Evolutionary conservation across 495 filamentous ascomycete genomes (phyloP).

Genomic region (Tuber brumale): DNA sequence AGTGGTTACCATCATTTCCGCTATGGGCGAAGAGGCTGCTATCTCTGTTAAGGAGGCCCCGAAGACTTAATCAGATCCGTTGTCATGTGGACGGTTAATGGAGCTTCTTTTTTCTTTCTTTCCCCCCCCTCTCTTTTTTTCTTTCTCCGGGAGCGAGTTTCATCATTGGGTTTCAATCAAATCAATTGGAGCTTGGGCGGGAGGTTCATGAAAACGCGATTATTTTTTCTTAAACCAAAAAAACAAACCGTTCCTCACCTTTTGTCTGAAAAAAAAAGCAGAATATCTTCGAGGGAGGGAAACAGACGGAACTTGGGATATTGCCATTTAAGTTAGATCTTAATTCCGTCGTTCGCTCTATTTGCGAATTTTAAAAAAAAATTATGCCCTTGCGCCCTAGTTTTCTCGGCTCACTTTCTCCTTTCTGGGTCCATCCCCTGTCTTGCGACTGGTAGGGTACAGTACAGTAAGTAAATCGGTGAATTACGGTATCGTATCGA

Average conservation of each 20-base stretch:
- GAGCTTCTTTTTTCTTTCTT: conserved; percentile 21
- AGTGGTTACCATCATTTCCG: conserved; percentile 86
- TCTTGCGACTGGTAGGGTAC: no score
- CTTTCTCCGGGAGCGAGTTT: conserved; percentile 37
- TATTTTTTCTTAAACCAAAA: conserved; percentile 17
- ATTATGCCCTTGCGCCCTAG: background rate
- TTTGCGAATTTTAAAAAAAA: background rate
- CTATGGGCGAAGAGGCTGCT: conserved; percentile 91
- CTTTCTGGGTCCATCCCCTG: background rate
- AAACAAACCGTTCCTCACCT: conserved; percentile 24
- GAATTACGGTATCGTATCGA: background rate
- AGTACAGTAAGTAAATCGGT: background rate
- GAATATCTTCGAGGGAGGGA: background rate
- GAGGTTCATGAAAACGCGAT: background rate
- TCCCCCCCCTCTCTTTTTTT: conserved; percentile 19
- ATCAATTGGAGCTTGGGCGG: conserved; percentile 4
- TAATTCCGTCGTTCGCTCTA: background rate
- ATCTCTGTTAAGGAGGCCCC: conserved; percentile 92
- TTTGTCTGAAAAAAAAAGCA: conserved; percentile 9
- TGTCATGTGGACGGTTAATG: conserved; percentile 11
- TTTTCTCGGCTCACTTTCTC: background rate
- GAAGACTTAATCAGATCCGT: conserved; percentile 16
- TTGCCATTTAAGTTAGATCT: background rate
- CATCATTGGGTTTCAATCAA: conserved; percentile 36
- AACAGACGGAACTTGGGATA: background rate